Evolutionary conservation across 495 filamentous ascomycete genomes (phyloP).

Genomic region (Neurospora pannonica): DNA sequence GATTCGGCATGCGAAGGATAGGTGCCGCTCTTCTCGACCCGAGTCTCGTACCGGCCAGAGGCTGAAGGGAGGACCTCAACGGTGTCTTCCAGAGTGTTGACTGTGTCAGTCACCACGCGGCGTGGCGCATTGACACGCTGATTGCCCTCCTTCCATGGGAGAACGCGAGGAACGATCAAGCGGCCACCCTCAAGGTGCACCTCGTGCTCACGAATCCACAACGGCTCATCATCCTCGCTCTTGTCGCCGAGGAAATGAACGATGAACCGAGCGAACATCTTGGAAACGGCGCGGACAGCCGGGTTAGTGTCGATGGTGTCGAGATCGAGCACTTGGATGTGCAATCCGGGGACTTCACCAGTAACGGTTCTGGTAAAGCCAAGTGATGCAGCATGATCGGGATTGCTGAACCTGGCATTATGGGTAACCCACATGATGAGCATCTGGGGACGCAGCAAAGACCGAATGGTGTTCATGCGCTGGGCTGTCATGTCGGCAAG

Average conservation of each 20-base stretch:
- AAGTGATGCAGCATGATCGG: constrained; percentile 30
- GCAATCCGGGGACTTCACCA: constrained; percentile 30
- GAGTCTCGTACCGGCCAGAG: constrained; percentile 11
- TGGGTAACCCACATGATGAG: constrained; percentile 30
- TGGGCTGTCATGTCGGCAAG: constrained; percentile 26
- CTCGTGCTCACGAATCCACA: constrained; percentile 30
- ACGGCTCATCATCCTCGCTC: not conserved
- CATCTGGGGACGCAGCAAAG: constrained; percentile 27
- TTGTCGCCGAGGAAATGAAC: not conserved
- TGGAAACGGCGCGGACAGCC: constrained; percentile 10
- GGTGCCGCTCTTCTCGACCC: not conserved
- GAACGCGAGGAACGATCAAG: constrained; percentile 27
- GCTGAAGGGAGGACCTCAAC: constrained; percentile 17
- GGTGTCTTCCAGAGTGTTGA: constrained; percentile 20
- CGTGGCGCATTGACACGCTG: constrained; percentile 28
- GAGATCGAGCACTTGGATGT: constrained; percentile 33
- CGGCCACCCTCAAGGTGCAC: constrained; percentile 23
- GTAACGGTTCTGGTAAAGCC: constrained; percentile 34
- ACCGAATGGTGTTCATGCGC: constrained; percentile 20
- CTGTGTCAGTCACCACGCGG: constrained; percentile 19
- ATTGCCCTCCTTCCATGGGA: constrained; percentile 30
- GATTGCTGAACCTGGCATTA: constrained; percentile 16
- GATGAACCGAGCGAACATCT: constrained; percentile 22
- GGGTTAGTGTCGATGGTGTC: constrained; percentile 11
- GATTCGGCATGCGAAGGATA: not conserved